A percentile compares a stretch with the other conserved stretches of the same genome.
These are phyloP conservation scores for Calocera cornea DNA, from an alignment of 768 basidiomycete species.

Conservation along the genomic window DNA sequence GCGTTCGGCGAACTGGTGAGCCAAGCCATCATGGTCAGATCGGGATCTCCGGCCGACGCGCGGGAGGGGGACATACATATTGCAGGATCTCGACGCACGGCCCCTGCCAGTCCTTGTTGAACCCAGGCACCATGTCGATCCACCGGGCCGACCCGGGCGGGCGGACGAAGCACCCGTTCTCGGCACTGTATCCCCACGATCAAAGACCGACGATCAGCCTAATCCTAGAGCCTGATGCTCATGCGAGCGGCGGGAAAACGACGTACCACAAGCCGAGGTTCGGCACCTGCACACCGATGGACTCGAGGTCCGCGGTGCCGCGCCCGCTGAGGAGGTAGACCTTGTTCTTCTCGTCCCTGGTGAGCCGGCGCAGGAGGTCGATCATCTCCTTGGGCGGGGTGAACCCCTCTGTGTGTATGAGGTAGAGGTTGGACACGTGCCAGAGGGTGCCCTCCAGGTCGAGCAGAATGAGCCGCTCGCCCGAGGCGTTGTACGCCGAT, in stretches of 20 bases:
- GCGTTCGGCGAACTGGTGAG: slow-evolving; percentile 64
- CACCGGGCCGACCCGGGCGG: slow-evolving; percentile 39
- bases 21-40: not conserved
- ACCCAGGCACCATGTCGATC: slow-evolving; percentile 68
- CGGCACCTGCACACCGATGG: slow-evolving; percentile 45
- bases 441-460: slow-evolving; percentile 77
- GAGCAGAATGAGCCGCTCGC: slow-evolving; percentile 50
- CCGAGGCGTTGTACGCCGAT: slow-evolving; percentile 52
- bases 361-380: slow-evolving; percentile 40
- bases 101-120: slow-evolving; percentile 69
- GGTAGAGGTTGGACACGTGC: slow-evolving; percentile 36
- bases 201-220: too few species aligned
- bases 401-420: slow-evolving; percentile 29
- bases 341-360: slow-evolving; percentile 53
- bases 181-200: slow-evolving; percentile 40
- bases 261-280: slow-evolving; percentile 64
- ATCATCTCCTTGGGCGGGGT: slow-evolving; percentile 31
- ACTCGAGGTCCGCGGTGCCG: slow-evolving; percentile 48
- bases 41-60: not conserved
- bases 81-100: slow-evolving; percentile 69
- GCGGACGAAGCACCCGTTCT: slow-evolving; percentile 79
- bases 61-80: slow-evolving; percentile 42
- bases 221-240: slow-evolving; percentile 1
- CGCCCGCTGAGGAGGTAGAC: slow-evolving; percentile 75
- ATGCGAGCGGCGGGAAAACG: not conserved